phyloP scores from a whole-genome alignment of 306 rosid genomes.

The Trifolium fragiferum region DNA sequence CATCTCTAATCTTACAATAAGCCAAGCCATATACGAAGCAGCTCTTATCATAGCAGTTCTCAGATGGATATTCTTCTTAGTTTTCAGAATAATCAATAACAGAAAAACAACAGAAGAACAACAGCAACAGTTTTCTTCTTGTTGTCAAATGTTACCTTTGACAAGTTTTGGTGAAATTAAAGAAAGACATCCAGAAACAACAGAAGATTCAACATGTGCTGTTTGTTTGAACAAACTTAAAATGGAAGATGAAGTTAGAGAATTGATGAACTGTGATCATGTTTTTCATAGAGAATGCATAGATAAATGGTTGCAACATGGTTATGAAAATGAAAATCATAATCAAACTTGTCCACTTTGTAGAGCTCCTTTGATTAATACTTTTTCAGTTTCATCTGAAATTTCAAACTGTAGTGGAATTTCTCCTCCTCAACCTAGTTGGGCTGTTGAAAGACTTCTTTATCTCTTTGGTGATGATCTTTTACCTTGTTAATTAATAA shows the following conservation, averaged over 20 bases:
- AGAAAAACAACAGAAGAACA: constrained; percentile 11
- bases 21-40: constrained; percentile 63
- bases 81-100: constrained; percentile 39
- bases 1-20: constrained; percentile 46
- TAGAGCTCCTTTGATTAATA: constrained; percentile 64
- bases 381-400: constrained; percentile 34
- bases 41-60: constrained; percentile 68
- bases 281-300: constrained; percentile 83
- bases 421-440: constrained; percentile 65
- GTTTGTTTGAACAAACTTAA: constrained; percentile 67
- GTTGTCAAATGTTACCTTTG: constrained; percentile 22
- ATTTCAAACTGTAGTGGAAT: constrained; percentile 31
- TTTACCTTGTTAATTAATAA: constrained; percentile 31
- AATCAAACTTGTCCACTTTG: constrained; percentile 74
- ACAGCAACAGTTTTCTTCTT: constrained; percentile 21
- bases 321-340: constrained; percentile 50
- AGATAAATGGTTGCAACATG: constrained; percentile 72
- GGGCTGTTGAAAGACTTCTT: constrained; percentile 87
- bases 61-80: constrained; percentile 67
- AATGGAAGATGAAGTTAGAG: constrained; percentile 66
- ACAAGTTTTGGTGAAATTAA: constrained; percentile 63
- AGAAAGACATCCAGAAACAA: constrained; percentile 47
- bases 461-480: constrained; percentile 89
- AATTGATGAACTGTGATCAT: constrained; percentile 73
- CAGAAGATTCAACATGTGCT: constrained; percentile 63